Conservation (phyloP, 1,139 yeast species). For the Hyphopichia fennica region DNA sequence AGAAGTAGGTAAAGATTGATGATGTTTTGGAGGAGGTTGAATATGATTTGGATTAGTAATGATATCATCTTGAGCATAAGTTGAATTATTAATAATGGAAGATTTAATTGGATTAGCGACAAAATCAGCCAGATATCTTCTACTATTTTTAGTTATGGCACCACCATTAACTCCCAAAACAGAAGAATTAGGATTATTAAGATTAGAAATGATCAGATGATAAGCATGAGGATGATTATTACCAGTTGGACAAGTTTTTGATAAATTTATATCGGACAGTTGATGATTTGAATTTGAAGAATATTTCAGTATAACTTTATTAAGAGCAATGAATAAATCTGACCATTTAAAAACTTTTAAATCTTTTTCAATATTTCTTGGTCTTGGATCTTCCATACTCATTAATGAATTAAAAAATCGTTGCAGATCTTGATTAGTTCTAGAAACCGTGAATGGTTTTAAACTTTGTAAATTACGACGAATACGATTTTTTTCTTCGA, state of each 20-base stretch:
- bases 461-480: conserved; percentile 67
- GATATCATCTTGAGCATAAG: not conserved
- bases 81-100: not conserved
- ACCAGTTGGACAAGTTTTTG: not conserved
- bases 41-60: conserved; percentile 4
- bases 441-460: conserved; percentile 61
- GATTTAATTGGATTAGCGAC: not conserved
- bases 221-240: not conserved
- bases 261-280: conserved; percentile 1
- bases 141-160: not conserved
- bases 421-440: conserved; percentile 43
- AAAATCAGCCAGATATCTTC: conserved; percentile 1
- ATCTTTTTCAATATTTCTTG: conserved; percentile 72
- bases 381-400: conserved; percentile 66
- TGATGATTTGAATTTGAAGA: too few species aligned
- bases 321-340: conserved; percentile 52
- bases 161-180: not conserved
- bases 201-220: not conserved
- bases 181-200: not conserved
- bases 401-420: conserved; percentile 59
- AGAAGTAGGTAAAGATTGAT: not conserved
- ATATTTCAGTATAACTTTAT: conserved; percentile 65
- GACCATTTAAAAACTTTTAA: conserved; percentile 68
- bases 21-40: conserved; percentile 5
- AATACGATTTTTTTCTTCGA: conserved; percentile 70